Evolutionary conservation across 495 filamentous ascomycete species (phyloP), one percentile per base, ranked within the genome.

Genomic region (Penicillium alfredii): DNA sequence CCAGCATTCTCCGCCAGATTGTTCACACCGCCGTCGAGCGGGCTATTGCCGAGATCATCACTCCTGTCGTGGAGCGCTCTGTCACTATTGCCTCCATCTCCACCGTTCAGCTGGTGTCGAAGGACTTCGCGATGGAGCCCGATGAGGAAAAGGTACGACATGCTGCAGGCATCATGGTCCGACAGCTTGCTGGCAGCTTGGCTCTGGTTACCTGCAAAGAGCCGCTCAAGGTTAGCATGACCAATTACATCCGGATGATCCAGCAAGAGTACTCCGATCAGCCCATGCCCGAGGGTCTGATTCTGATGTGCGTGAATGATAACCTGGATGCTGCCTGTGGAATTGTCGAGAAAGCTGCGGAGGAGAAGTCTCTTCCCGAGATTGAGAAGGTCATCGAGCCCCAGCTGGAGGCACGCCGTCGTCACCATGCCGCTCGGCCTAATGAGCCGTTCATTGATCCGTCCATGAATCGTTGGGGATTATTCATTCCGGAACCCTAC

Each of bases 181-280:
- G 90, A 53, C 81, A 87, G 37, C 84, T 94, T 21, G 86, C 93
- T 24, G 90, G 90, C 9, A 92, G 86, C 47, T 73, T 99, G 33
- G 92, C 92, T 9, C 74, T 94, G 10, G 92, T 97, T n/a, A 97
- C 92, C 4, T 97, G 88, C 51, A 97, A 96, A 61, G 93, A 99
- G 53, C 92, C 92, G 17, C 69, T 99, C 12, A 79, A 89, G 40
- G 87, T 89, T 60, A 96, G 90, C 66, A 96, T 97, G 68, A 84
- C 78, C 21, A 97, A 96, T 60, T 93, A 96, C 53, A 84, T 99
- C 46, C 83, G 93, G n/a, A 71, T 89, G 52, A 80, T 86, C 7
- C 65, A 73, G 40, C 63, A 73, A 22, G 73, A 76, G n/a, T 63
- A 74, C 19, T 73, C 71, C 0, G 86, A 94, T 19, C 80, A 84